These are phyloP conservation scores for Fusarium sp. DNA, from an alignment of 2,329 filamentous ascomycete genomes.

Conservation along the genomic window DNA sequence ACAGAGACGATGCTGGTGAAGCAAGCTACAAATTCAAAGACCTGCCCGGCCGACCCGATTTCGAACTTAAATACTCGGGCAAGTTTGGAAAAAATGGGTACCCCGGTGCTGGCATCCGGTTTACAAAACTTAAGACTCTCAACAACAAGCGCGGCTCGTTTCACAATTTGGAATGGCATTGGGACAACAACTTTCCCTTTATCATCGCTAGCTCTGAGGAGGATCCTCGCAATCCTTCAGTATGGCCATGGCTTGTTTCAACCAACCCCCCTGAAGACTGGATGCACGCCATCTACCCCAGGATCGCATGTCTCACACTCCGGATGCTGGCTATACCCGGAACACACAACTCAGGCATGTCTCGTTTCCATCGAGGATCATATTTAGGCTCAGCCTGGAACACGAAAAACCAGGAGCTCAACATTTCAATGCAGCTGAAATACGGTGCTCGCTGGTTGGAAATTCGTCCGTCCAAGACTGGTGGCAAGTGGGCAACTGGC, in stretches of 20 bases:
- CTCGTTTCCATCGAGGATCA: neutral
- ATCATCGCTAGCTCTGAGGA: neutral
- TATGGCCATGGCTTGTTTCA: neutral
- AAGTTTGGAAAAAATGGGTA: no score
- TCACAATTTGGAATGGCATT: neutral
- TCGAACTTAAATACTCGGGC: neutral
- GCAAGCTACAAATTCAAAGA: neutral
- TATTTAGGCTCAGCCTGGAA: rapidly evolving
- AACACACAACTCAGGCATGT: neutral
- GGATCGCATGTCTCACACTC: neutral
- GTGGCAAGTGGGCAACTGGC: neutral
- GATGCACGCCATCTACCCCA: neutral
- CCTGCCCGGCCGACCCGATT: neutral
- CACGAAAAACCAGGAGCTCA: neutral
- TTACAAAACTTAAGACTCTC: neutral
- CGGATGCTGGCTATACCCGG: neutral
- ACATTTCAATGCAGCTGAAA: neutral
- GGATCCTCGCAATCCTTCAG: neutral
- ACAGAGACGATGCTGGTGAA: neutral
- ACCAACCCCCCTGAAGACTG: neutral
- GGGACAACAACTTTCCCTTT: neutral
- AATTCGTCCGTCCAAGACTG: neutral
- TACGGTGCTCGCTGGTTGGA: neutral
- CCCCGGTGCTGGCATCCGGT: neutral
- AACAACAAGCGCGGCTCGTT: neutral